Evolutionary conservation across 495 filamentous ascomycete species (phyloP).

Genomic region (Tuber borchii): DNA sequence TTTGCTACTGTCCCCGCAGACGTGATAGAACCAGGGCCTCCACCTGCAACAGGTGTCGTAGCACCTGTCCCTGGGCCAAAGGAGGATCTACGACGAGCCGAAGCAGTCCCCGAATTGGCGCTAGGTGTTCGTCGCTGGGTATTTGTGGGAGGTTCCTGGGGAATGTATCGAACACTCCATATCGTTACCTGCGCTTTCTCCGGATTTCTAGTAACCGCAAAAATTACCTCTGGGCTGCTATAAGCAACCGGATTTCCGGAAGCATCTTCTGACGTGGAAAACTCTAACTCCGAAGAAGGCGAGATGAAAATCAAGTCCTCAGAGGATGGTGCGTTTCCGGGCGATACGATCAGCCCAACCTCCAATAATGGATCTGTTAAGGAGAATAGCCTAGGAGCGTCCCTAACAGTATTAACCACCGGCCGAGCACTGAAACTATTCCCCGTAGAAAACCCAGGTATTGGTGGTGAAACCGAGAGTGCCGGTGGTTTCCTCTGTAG

Average conservation of each 20-base stretch:
- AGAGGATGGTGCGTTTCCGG: slow-evolving; percentile 44
- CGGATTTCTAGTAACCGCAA: slow-evolving; percentile 75
- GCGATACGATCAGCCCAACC: slow-evolving; percentile 71
- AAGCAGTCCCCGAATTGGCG: slow-evolving; percentile 34
- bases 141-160: slow-evolving; percentile 39
- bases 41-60: slow-evolving; percentile 63
- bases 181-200: slow-evolving; percentile 46
- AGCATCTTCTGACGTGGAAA: slow-evolving; percentile 23
- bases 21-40: slow-evolving; percentile 41
- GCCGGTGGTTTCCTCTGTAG: slow-evolving; percentile 64
- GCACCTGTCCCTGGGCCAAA: slow-evolving; percentile 72
- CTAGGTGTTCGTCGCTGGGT: slow-evolving; percentile 37
- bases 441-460: slow-evolving; percentile 33
- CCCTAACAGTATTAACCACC: slow-evolving; percentile 32
- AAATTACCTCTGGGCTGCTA: slow-evolving; percentile 48
- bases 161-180: slow-evolving; percentile 42
- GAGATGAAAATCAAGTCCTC: slow-evolving; percentile 82
- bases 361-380: slow-evolving; percentile 83
- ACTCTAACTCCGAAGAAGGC: slow-evolving; percentile 41
- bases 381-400: slow-evolving; percentile 73
- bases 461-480: slow-evolving; percentile 35
- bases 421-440: slow-evolving; percentile 40
- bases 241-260: slow-evolving; percentile 13
- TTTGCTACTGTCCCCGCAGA: slow-evolving; percentile 23
- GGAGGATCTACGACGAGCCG: slow-evolving; percentile 63